phyloP scores from a whole-genome alignment of 2,329 filamentous ascomycete genomes.

The Pestalotiopsis sp. region DNA sequence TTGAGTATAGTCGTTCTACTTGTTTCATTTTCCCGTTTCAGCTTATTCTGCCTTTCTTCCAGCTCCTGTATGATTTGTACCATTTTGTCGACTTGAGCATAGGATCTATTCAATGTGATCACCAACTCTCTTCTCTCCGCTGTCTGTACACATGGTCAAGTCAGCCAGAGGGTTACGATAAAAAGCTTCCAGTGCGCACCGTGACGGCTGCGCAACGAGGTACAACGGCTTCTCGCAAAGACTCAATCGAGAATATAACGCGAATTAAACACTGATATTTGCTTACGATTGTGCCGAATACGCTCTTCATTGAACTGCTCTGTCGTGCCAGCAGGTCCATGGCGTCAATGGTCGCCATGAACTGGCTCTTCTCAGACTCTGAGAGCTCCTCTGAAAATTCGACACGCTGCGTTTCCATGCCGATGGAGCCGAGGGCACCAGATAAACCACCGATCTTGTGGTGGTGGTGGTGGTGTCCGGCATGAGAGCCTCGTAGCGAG shows the following conservation, averaged over 20 bases:
- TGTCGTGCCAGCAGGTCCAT: background rate
- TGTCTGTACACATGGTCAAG: background rate
- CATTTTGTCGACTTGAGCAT: background rate
- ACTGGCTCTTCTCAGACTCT: background rate
- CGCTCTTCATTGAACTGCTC: background rate
- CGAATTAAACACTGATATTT: background rate
- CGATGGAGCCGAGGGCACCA: background rate
- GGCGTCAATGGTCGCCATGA: background rate
- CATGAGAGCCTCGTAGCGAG: background rate
- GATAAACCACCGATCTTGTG: background rate
- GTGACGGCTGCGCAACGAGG: background rate
- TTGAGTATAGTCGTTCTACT: background rate
- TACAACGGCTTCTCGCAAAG: background rate
- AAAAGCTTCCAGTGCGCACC: too few species aligned
- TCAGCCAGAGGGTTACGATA: background rate
- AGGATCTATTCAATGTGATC: background rate
- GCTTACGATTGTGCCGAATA: background rate
- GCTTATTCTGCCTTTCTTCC: background rate
- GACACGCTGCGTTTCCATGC: background rate
- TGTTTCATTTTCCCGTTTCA: background rate
- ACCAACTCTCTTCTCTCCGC: background rate
- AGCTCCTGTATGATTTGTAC: background rate
- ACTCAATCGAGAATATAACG: background rate
- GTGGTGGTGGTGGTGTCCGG: background rate
- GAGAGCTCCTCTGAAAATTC: background rate